Percentiles rank a stretch among this genome's conserved stretches.
phyloP scores from a whole-genome alignment of 2,329 filamentous ascomycete genomes.

The Beauveria brongniartii region DNA sequence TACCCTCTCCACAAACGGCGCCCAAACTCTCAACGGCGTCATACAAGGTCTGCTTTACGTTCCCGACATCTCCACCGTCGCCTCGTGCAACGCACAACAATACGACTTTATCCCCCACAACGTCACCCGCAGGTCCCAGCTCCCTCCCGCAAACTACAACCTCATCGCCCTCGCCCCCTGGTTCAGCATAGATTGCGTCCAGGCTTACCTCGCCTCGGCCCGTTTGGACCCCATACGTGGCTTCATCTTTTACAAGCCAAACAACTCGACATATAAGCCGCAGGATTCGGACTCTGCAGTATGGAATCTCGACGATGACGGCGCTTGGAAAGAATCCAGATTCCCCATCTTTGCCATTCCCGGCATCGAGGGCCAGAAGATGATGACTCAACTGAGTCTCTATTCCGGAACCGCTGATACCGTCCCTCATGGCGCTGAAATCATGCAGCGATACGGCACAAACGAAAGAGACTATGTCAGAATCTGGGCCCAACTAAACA shows the following conservation, averaged over 20 bases:
- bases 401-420: conserved; percentile 70
- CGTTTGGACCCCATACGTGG: conserved; percentile 50
- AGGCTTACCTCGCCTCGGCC: conserved; percentile 60
- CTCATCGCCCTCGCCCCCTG: conserved; percentile 81
- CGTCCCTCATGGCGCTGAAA: conserved; percentile 50
- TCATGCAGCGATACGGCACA: conserved; percentile 45
- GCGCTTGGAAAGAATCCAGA: conserved; percentile 63
- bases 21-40: conserved; percentile 48
- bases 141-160: conserved; percentile 61
- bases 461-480: conserved; percentile 52
- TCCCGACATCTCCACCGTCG: conserved; percentile 53
- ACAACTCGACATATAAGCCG: conserved; percentile 50
- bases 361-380: conserved; percentile 52
- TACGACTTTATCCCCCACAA: conserved; percentile 63
- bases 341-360: conserved; percentile 82
- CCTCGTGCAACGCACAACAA: conserved; percentile 56
- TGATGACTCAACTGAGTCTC: conserved; percentile 63
- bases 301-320: conserved; percentile 65
- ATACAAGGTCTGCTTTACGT: conserved; percentile 80
- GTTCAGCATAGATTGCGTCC: conserved; percentile 66
- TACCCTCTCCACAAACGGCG: conserved; percentile 64
- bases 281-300: conserved; percentile 53
- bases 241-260: conserved; percentile 56
- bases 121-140: conserved; percentile 62
- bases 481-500: conserved; percentile 47